Evolutionary conservation across 2,329 filamentous ascomycete genomes (phyloP), one percentile per base, ranked within the genome.

Genomic region (Geosmithia putterillii): DNA sequence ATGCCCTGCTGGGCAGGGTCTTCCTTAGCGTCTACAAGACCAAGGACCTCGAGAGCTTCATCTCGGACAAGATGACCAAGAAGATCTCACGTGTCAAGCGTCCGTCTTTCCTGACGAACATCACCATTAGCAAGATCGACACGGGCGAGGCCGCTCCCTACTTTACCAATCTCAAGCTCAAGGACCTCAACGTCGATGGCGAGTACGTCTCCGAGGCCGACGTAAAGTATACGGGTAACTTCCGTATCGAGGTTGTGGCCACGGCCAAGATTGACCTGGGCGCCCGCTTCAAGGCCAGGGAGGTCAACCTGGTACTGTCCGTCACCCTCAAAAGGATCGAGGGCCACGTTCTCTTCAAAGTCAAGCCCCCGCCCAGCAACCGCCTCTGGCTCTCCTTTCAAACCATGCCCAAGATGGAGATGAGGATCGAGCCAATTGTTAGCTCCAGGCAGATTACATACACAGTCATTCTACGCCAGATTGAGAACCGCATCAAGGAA

Each of bases 361-460:
- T 96, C 60, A 98, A 98, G 60, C 86, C 92, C 7, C 87, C 90
- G 15, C 92, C 92, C 1, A 95, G 88, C 61, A 98, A 98, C 59
- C 79, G 92, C 36, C 61, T 95, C n/a, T 98, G 92, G 92, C 78
- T 96, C 51, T 83, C 88, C 1, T 98, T 98, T 57, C 86, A 94
- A 57, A 79, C 79, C n/a, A 86, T 88, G 72, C 92, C 92, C 17
- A 89, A 90, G 56, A 83, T 98, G 67, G 88, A 94, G 48, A 81
- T 95, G 71, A 79, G 79, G n/a, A 86, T 96, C 38, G 88, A 96
- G 58, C 92, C 92, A 3, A 89, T 98, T 51, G 88, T 98, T 42
- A 95, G 89, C 64, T 84, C 88, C 14, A 79, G 90, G 45, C 90
- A 96, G 58, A 95, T 98, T 50, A 96, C 92, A 0, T 96, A 95